Conservation (phyloP, 192 early-diverging fungal genomes). For the Paraglomus occultum region DNA sequence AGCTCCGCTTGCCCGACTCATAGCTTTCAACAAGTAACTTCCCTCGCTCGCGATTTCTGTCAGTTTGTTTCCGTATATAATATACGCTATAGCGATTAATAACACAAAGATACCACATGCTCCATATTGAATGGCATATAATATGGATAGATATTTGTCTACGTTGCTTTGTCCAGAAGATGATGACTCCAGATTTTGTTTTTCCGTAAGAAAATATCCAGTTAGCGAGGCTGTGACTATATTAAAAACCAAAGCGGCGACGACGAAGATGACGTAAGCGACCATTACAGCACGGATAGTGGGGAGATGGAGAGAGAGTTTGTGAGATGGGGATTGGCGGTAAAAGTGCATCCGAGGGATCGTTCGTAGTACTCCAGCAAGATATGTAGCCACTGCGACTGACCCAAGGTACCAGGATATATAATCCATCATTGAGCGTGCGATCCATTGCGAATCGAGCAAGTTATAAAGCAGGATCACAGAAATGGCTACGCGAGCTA, state of each 20-base stretch:
- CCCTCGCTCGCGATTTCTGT: constrained; percentile 13
- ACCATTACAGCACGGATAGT: not conserved
- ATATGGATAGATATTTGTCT: not conserved
- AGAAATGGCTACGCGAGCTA: not conserved
- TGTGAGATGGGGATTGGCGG: constrained; percentile 11
- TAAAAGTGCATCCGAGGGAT: constrained; percentile 22
- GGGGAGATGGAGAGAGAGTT: constrained; percentile 8
- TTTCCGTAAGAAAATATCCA: not conserved
- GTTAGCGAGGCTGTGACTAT: not conserved
- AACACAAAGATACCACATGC: not conserved
- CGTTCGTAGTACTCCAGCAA: constrained; percentile 10
- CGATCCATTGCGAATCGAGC: not conserved
- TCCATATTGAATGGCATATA: not conserved
- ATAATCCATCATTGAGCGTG: not conserved
- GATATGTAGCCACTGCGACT: not conserved
- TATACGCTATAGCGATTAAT: not conserved
- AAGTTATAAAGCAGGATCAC: not conserved
- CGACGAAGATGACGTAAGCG: not conserved
- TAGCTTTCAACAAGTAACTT: constrained; percentile 9
- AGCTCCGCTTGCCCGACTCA: not conserved
- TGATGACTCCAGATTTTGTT: too few species aligned
- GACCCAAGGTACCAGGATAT: not conserved
- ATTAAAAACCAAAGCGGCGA: not conserved
- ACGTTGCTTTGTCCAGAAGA: not conserved
- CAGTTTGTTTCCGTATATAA: constrained; percentile 13